Base-by-base conservation (phyloP, 805 yeast genomes). In the Spathaspora hagerdaliae region DNA sequence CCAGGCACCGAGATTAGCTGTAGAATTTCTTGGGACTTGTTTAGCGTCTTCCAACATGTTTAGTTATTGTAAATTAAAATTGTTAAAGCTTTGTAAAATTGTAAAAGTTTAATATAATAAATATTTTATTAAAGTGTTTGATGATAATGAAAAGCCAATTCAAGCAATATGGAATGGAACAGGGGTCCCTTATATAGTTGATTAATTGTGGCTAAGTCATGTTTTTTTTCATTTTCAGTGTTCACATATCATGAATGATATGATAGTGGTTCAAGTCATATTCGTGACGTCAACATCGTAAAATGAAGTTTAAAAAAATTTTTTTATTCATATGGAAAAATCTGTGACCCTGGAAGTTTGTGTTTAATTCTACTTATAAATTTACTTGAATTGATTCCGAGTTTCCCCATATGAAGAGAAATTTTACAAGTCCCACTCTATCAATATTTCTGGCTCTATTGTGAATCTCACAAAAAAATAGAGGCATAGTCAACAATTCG, bases 21-120 rank as follows among this genome's bases (percentile, higher is more conserved):
- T 39, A 11, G 41, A 39, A 24, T 39, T 39, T 39, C 41, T 39
- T 39, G 41, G 41, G 8, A 39, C n/a, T 14, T 39, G n/a, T 12
- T 32, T 31, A 13, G 10, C 29, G 12, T 39, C 41, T 12, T 39
- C 35, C 19, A 39, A 31, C 41, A 39, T 39, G 26, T 27, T 29
- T 8, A 5, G 24, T 27, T 10, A 27, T n/a, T 6, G 27, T 35
- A 33, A 33, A 33, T 12, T 11, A 11, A 11, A 33, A 33, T 33
- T 33, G 32, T 29, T 3, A 29, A 27, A 27, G 10, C 31, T 27
- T 27, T 29, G 32, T 29, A 11, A 9, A 29, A 29, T 29, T 29
- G 32, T 29, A 19, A 19, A 19, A 19, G 5, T 19, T 19, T 29
- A 11, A 29, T 33, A 13, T 33, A 33, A 7, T 35, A 35, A 35